A percentile compares a stretch with the other conserved stretches of the same genome.
Conservation (phyloP, 2,329 filamentous ascomycete genomes). For the Teratosphaeria viscida region DNA sequence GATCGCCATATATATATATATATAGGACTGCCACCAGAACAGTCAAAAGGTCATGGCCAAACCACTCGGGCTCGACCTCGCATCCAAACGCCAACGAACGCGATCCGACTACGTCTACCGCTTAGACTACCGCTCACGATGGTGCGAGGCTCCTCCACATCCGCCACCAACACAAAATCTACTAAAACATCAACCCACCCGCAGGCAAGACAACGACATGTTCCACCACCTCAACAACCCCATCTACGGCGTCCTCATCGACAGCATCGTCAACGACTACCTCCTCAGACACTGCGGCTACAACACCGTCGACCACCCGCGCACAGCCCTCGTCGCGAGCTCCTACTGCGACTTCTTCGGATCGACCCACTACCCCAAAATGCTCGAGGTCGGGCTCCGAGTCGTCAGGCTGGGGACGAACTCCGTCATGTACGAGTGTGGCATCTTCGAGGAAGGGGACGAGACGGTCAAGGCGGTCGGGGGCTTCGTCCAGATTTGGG, state of each 20-base stretch:
- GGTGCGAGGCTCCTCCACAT: constrained; percentile 40
- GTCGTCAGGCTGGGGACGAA: constrained; percentile 77
- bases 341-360: constrained; percentile 79
- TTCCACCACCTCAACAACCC: constrained; percentile 62
- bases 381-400: constrained; percentile 70
- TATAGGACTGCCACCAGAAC: not conserved
- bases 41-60: not conserved
- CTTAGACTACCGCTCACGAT: constrained; percentile 70
- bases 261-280: constrained; percentile 83
- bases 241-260: constrained; percentile 40
- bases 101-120: constrained; percentile 54
- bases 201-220: constrained; percentile 87
- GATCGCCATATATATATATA: too few species aligned
- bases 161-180: not conserved
- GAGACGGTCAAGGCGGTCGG: constrained; percentile 73
- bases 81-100: constrained; percentile 14
- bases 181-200: not conserved
- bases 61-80: constrained; percentile 10
- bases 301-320: constrained; percentile 55
- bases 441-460: constrained; percentile 65
- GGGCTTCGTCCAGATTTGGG: constrained; percentile 62
- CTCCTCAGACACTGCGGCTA: constrained; percentile 69
- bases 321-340: constrained; percentile 77
- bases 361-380: constrained; percentile 62
- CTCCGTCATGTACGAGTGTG: constrained; percentile 84